A percentile compares a stretch with the other conserved stretches of the same genome.
Evolutionary conservation across 306 rosid genomes (phyloP).

Genomic region (peach (Prunus persica)): Prunus_persica_NCBIv2 NC_034009.1:37952001-37952500

Average conservation of each 20-base stretch:
- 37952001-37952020: not conserved
- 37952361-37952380: constrained; percentile 64
- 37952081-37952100: constrained; percentile 45
- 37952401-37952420: constrained; percentile 83
- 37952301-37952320: constrained; percentile 44
- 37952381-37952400: constrained; percentile 84
- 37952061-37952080: constrained; percentile 84
- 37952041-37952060: constrained; percentile 25
- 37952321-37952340: constrained; percentile 80
- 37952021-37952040: not conserved
- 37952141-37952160: constrained; percentile 47
- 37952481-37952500: not conserved
- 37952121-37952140: constrained; percentile 46
- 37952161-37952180: constrained; percentile 91
- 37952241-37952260: constrained; percentile 6
- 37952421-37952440: constrained; percentile 74
- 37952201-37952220: constrained; percentile 78
- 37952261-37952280: not conserved
- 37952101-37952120: constrained; percentile 59
- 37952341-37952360: constrained; percentile 75
- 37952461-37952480: constrained; percentile 57
- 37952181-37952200: constrained; percentile 96
- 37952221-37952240: constrained; percentile 70
- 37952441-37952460: constrained; percentile 71
- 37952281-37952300: not conserved